Percentiles rank a stretch among this genome's conserved stretches.
Conservation (phyloP, 2,329 filamentous ascomycete genomes). For the Trematosphaeria pertusa region DNA sequence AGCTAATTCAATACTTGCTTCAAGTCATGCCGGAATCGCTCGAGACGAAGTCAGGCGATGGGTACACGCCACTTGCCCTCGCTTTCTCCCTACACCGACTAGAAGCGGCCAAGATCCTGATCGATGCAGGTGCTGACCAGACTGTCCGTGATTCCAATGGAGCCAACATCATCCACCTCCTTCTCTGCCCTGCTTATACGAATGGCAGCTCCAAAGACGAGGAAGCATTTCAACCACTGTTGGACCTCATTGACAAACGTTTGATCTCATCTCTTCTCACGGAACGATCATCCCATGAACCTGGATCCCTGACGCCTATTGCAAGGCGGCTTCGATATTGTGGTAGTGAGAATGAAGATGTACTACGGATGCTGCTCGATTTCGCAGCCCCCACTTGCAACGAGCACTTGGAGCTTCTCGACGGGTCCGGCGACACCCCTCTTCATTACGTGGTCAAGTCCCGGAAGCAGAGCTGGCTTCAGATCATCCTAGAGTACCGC, state of each 20-base stretch:
- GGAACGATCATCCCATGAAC: slow-evolving; percentile 60
- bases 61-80: slow-evolving; percentile 72
- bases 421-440: slow-evolving; percentile 69
- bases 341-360: not conserved
- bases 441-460: slow-evolving; percentile 64
- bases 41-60: slow-evolving; percentile 63
- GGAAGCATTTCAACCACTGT: slow-evolving; percentile 46
- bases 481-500: slow-evolving; percentile 61
- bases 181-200: slow-evolving; percentile 40
- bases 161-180: slow-evolving; percentile 73
- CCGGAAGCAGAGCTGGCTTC: slow-evolving; percentile 47
- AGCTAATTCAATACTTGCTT: slow-evolving; percentile 71
- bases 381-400: slow-evolving; percentile 51
- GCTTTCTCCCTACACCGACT: slow-evolving; percentile 66
- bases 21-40: slow-evolving; percentile 67
- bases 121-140: slow-evolving; percentile 74
- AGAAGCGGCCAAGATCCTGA: slow-evolving; percentile 65
- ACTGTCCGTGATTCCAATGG: slow-evolving; percentile 65
- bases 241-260: slow-evolving; percentile 65
- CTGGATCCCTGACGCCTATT: slow-evolving; percentile 68
- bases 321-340: slow-evolving; percentile 48
- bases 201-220: slow-evolving; percentile 45
- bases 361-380: slow-evolving; percentile 37
- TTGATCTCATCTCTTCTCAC: slow-evolving; percentile 65
- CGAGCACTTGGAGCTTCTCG: slow-evolving; percentile 63